Base-by-base conservation (phyloP, 225 moss, liverwort and hornwort genomes). In the Pseudoscleropodium purum region DNA sequence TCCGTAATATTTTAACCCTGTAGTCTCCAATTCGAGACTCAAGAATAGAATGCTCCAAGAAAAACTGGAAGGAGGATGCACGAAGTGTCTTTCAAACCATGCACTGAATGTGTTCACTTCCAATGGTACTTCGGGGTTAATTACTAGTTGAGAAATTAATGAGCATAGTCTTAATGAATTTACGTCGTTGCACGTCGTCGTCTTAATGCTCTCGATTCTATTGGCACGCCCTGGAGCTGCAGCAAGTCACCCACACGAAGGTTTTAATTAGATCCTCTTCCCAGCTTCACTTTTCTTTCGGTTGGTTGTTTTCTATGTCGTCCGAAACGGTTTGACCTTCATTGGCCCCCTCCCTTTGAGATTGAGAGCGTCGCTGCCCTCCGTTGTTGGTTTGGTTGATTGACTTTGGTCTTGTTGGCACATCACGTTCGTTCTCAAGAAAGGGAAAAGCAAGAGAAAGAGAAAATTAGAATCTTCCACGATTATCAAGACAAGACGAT, bases 341-440 rank as follows among this genome's bases (percentile, higher is more conserved):
- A 75, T 66, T 86, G 41, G 31, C 67, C n/a, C 27, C 92, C 82
- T 87, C 91, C 33, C 64, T 82, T 73, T 85, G 64, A 64, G 89
- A 77, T 75, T 49, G 82, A 72, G 89, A 89, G 61, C 60, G 45
- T 86, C 84, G 82, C 64, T 49, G 84, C 62, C 69, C 79, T 89
- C 47, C 36, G 63, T 78, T 86, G 83, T 51, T 85, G 89, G 43
- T 80, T 81, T 47, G 85, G 77, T 78, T 73, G 61, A 70, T 82
- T 24, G 89, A 89, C 45, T 83, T 85, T 41, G 87, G 67, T 78
- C 66, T 85, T 89, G 89, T 81, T 80, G 82, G 83, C 85, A 78
- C 82, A 65, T 87, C 89, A 73, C 82, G 85, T 82, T 89, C 87
- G 66, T 79, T 93, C 91, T 93, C 91, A 87, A 92, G 89, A 81